These are phyloP conservation scores for Croton laevigatus DNA, from an alignment of 441 rosid genomes.

Conservation along the genomic window DNA sequence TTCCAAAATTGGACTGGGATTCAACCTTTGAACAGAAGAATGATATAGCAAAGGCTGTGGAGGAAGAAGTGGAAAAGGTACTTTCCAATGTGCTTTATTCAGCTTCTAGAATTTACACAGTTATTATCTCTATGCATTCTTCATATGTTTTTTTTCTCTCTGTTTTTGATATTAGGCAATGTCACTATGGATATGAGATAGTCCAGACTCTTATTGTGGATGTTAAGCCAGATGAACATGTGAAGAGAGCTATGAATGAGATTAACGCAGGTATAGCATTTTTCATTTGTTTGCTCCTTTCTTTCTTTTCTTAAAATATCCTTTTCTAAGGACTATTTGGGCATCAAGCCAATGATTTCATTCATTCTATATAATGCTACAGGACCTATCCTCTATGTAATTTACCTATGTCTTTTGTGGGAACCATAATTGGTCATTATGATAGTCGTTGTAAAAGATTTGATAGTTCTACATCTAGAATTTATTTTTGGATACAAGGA, in stretches of 20 bases:
- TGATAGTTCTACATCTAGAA: neutral
- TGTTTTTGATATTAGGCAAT: conserved; percentile 35
- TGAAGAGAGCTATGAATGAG: conserved; percentile 66
- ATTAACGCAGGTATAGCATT: conserved; percentile 51
- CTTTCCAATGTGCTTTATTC: neutral
- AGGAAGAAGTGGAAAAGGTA: conserved; percentile 65
- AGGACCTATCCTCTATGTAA: neutral
- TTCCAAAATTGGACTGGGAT: conserved; percentile 57
- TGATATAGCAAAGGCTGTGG: conserved; percentile 63
- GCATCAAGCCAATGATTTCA: neutral
- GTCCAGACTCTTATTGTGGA: conserved; percentile 59
- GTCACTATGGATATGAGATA: conserved; percentile 59
- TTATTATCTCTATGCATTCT: too few relatives aligned
- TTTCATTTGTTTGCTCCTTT: neutral
- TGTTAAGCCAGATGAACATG: conserved; percentile 54
- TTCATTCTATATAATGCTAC: neutral
- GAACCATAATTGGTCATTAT: neutral
- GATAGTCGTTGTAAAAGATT: neutral
- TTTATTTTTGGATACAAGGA: neutral
- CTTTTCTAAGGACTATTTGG: too few relatives aligned
- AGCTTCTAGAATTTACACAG: neutral
- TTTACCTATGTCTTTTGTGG: neutral
- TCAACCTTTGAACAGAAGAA: conserved; percentile 64
- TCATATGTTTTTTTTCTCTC: neutral
- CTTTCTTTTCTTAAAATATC: neutral